Conservation (phyloP, 2,329 filamentous ascomycete species). For the Lachnellula cervina region DNA sequence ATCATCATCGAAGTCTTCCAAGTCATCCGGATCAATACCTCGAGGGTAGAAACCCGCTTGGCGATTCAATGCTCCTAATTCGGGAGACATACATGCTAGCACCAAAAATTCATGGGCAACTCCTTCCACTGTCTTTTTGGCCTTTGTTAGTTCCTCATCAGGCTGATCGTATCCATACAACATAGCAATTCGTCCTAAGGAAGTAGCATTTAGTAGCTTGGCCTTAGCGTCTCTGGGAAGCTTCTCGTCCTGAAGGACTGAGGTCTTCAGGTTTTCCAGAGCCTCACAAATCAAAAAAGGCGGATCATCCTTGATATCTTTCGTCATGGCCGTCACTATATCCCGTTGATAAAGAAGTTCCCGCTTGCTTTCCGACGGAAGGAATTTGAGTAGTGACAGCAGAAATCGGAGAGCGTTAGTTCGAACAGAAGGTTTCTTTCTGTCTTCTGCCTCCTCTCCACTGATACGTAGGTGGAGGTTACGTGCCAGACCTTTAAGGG, state of each 20-base stretch:
- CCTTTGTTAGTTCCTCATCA: constrained; percentile 40
- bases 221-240: constrained; percentile 71
- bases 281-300: constrained; percentile 71
- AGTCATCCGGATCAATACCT: constrained; percentile 55
- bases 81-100: constrained; percentile 67
- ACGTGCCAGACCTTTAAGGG: constrained; percentile 72
- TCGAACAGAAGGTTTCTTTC: constrained; percentile 69
- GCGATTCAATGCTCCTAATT: constrained; percentile 68
- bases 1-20: constrained; percentile 40
- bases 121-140: constrained; percentile 55
- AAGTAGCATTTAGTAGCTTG: constrained; percentile 68
- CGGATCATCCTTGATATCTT: constrained; percentile 72
- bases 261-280: constrained; percentile 61
- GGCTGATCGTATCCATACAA: constrained; percentile 58
- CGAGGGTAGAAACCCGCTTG: constrained; percentile 83
- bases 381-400: constrained; percentile 70
- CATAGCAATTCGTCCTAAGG: constrained; percentile 65
- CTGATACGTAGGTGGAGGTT: constrained; percentile 69
- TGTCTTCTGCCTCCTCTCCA: constrained; percentile 57
- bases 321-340: constrained; percentile 65
- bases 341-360: constrained; percentile 76
- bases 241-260: constrained; percentile 70
- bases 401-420: constrained; percentile 80
- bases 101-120: constrained; percentile 72
- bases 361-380: constrained; percentile 70